Conservation (phyloP, 768 basidiomycete genomes). For the Exidia glandulosa region DNA sequence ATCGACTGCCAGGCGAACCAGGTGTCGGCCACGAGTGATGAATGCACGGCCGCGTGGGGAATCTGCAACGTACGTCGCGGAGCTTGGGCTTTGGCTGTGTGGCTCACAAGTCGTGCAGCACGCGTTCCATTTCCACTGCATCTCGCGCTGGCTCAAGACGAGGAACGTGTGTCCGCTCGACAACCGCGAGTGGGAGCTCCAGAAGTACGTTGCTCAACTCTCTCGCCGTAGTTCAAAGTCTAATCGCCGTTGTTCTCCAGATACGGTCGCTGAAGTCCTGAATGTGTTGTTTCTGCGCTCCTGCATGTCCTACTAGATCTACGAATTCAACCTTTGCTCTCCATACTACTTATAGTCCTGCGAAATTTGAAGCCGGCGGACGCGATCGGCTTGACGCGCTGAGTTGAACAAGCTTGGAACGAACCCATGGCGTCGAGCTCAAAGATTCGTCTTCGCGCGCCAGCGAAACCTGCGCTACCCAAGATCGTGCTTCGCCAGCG, state of each 20-base stretch:
- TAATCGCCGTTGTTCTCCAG: neutral
- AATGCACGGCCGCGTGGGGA: constrained; percentile 98
- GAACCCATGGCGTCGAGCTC: neutral
- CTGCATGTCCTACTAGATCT: neutral
- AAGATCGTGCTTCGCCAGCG: neutral
- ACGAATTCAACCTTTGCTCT: neutral
- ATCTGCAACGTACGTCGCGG: constrained; percentile 92
- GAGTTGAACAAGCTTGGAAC: neutral
- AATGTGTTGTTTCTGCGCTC: neutral
- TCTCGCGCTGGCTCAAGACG: constrained; percentile 98
- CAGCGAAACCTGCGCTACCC: neutral
- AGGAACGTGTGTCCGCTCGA: constrained; percentile 90
- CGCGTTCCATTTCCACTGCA: constrained; percentile 99
- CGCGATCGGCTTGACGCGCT: neutral
- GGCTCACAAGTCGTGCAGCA: no score
- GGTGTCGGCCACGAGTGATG: constrained; percentile 90
- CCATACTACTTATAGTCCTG: neutral
- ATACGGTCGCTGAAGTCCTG: neutral
- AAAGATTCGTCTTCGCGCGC: neutral
- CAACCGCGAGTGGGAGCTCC: constrained; percentile 94
- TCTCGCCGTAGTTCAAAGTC: neutral
- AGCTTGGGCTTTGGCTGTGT: no score
- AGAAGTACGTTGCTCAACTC: constrained; percentile 53
- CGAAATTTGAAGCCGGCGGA: neutral
- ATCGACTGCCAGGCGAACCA: constrained; percentile 99